Percentiles rank a stretch among this genome's conserved stretches.
Evolutionary conservation across 2,329 filamentous ascomycete species (phyloP).

Genomic region (Exophiala oligosperma): DNA sequence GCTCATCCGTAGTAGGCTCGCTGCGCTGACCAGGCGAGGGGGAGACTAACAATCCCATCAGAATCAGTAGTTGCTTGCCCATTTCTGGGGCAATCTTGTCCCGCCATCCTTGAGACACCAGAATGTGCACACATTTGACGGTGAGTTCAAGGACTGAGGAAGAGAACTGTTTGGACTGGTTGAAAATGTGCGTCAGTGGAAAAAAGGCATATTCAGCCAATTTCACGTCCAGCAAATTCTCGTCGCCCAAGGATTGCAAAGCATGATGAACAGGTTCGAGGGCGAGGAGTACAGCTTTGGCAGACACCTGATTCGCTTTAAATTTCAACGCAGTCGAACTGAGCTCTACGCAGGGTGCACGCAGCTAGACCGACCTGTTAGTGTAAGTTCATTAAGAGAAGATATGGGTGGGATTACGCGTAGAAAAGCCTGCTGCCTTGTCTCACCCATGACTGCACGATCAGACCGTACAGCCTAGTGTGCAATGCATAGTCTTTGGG

Average conservation of each 20-base stretch:
- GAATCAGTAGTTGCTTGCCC: conserved; percentile 79
- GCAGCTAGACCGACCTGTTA: conserved; percentile 44
- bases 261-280: conserved; percentile 46
- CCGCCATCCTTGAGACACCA: conserved; percentile 80
- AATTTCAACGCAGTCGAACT: conserved; percentile 56
- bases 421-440: conserved; percentile 43
- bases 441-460: conserved; percentile 35
- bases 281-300: conserved; percentile 49
- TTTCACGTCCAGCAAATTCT: conserved; percentile 67
- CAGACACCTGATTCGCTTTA: conserved; percentile 45
- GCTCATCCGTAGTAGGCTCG: conserved; percentile 64
- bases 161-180: conserved; percentile 70
- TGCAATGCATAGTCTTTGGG: too few relatives aligned
- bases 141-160: conserved; percentile 70
- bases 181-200: conserved; percentile 82
- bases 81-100: conserved; percentile 68
- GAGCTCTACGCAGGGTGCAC: conserved; percentile 59
- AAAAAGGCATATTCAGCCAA: conserved; percentile 95
- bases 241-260: conserved; percentile 41
- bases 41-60: conserved; percentile 79
- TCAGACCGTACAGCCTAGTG: too few relatives aligned
- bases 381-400: neutral
- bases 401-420: conserved; percentile 33
- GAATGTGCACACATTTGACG: conserved; percentile 70
- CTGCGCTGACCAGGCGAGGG: conserved; percentile 61